These are phyloP conservation scores for Boletus calvinii DNA, from an alignment of 1,284 basidiomycete species.

Conservation along the genomic window DNA sequence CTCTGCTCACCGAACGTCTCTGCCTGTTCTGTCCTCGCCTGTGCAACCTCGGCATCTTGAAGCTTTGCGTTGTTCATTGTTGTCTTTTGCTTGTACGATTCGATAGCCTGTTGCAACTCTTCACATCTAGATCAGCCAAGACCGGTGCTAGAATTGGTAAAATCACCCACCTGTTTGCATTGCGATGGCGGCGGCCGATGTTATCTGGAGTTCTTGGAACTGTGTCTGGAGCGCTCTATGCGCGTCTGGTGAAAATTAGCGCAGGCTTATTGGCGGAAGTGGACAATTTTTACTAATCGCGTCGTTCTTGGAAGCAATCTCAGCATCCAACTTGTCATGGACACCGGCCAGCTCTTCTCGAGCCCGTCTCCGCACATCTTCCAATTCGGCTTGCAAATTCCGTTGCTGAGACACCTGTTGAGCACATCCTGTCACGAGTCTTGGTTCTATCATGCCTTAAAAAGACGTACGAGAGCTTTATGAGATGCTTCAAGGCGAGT, in stretches of 20 bases:
- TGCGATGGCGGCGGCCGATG: constrained; percentile 56
- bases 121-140: constrained; percentile 10
- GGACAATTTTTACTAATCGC: constrained; percentile 47
- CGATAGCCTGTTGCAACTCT: constrained; percentile 65
- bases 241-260: constrained; percentile 40
- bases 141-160: background rate
- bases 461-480: constrained; percentile 57
- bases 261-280: background rate
- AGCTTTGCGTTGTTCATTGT: constrained; percentile 60
- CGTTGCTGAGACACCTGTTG: constrained; percentile 64
- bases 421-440: constrained; percentile 3
- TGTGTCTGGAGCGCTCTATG: constrained; percentile 61
- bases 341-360: constrained; percentile 60
- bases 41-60: constrained; percentile 68
- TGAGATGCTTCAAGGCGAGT: constrained; percentile 72
- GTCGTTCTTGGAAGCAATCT: constrained; percentile 55
- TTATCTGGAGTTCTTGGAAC: constrained; percentile 67
- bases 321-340: constrained; percentile 56
- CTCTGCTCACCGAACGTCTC: constrained; percentile 56
- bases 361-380: constrained; percentile 58
- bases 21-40: constrained; percentile 61
- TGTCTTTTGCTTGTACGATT: constrained; percentile 65
- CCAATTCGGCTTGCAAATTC: constrained; percentile 62
- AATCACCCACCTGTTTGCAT: constrained; percentile 53
- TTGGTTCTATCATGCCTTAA: background rate